Percentiles rank a stretch among this genome's conserved stretches.
Conservation (phyloP, 768 basidiomycete species). For the Cystofilobasidium bisporidii region DNA sequence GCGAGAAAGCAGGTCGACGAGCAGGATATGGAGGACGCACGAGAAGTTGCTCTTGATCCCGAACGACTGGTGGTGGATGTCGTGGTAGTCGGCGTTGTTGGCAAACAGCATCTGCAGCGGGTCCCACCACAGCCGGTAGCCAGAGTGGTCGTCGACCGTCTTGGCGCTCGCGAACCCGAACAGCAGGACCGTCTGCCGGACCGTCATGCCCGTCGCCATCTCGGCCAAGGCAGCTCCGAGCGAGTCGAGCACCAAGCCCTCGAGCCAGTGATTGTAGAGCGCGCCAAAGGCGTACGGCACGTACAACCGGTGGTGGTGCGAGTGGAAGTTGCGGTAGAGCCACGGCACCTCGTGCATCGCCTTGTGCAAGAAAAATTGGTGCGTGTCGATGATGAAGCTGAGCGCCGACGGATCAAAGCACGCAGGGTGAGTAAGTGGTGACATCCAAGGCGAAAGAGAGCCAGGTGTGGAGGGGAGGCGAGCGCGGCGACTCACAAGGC, state of each 20-base stretch:
- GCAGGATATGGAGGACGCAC: conserved; percentile 37
- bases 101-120: conserved; percentile 67
- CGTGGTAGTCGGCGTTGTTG: conserved; percentile 95
- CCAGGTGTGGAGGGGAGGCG: too few relatives aligned
- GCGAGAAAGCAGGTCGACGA: too few relatives aligned
- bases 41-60: conserved; percentile 98
- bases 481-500: conserved; percentile 64
- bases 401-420: too few relatives aligned
- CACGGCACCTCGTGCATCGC: conserved; percentile 81
- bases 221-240: conserved; percentile 73
- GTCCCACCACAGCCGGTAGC: conserved; percentile 81
- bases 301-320: conserved; percentile 88
- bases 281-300: conserved; percentile 96
- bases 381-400: conserved; percentile 90
- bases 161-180: conserved; percentile 44
- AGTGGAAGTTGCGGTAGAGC: conserved; percentile 84
- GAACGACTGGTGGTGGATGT: conserved; percentile 87
- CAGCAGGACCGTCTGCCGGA: conserved; percentile 72
- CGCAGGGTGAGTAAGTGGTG: not conserved
- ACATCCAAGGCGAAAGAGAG: not conserved
- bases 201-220: conserved; percentile 53
- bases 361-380: conserved; percentile 96
- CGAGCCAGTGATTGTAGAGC: conserved; percentile 92
- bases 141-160: conserved; percentile 92
- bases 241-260: conserved; percentile 80